Percentiles rank a stretch among this genome's conserved stretches.
Conservation (phyloP, 768 basidiomycete genomes). For the Lentinus tigrinus region DNA sequence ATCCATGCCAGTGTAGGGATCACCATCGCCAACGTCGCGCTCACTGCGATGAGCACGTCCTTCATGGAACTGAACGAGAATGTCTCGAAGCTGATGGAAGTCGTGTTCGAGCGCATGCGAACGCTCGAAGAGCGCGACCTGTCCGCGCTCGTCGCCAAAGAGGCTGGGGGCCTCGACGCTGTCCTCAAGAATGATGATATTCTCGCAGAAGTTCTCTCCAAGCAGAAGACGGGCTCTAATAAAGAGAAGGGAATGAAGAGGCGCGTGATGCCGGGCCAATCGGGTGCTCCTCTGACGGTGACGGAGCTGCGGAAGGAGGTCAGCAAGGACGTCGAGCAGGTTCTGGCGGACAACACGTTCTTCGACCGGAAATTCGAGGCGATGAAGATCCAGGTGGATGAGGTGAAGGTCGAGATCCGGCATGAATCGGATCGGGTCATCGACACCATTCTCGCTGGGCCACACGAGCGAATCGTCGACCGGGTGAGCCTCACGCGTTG, state of each 20-base stretch:
- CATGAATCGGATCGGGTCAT: conserved; percentile 39
- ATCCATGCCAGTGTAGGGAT: conserved; percentile 28
- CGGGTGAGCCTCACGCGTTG: conserved; percentile 21
- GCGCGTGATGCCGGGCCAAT: not conserved
- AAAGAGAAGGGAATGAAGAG: not conserved
- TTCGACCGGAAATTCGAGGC: conserved; percentile 48
- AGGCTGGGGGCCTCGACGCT: conserved; percentile 1
- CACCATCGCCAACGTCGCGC: conserved; percentile 5
- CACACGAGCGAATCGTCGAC: conserved; percentile 44
- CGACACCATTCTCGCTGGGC: conserved; percentile 36
- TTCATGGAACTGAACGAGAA: conserved; percentile 9
- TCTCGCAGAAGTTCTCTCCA: conserved; percentile 6
- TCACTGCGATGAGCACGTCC: not conserved
- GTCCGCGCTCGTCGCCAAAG: conserved; percentile 3
- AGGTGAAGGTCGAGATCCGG: conserved; percentile 25
- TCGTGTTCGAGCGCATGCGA: conserved; percentile 19
- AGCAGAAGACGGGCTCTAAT: not conserved
- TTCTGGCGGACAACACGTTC: conserved; percentile 38
- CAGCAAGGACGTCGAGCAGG: conserved; percentile 20
- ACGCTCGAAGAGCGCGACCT: conserved; percentile 20
- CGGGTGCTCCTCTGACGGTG: not conserved
- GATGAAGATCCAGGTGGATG: conserved; percentile 38
- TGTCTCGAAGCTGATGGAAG: conserved; percentile 8
- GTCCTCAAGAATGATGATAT: conserved; percentile 8
- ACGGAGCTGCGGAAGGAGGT: not conserved